Evolutionary conservation across 1,284 basidiomycete genomes (phyloP).

Genomic region (Lignosus rhinocerotis): DNA sequence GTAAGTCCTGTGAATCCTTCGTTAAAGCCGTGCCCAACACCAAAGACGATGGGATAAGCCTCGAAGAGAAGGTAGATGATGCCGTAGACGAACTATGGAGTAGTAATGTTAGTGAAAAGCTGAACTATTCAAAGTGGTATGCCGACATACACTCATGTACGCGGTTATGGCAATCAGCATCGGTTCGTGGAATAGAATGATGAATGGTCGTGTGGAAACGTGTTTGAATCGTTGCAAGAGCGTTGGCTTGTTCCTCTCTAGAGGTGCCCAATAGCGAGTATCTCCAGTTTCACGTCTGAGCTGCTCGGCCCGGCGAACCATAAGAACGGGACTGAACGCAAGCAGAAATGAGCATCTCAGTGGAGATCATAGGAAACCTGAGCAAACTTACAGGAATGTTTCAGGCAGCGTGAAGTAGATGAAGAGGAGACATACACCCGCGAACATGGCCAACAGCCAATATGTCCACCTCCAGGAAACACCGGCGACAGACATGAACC

Average conservation of each 20-base stretch:
- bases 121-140: neutral
- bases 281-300: constrained; percentile 52
- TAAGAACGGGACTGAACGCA: constrained; percentile 43
- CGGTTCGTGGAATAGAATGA: constrained; percentile 44
- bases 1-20: constrained; percentile 42
- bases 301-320: constrained; percentile 36
- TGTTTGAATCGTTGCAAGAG: constrained; percentile 34
- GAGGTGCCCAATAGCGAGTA: constrained; percentile 47
- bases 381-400: constrained; percentile 43
- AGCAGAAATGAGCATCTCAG: neutral
- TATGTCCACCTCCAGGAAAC: constrained; percentile 75
- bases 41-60: constrained; percentile 36
- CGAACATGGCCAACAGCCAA: constrained; percentile 75
- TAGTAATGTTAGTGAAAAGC: neutral
- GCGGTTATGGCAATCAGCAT: constrained; percentile 45
- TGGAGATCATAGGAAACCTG: neutral
- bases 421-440: constrained; percentile 46
- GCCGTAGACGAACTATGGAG: constrained; percentile 41
- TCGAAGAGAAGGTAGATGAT: constrained; percentile 44
- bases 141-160: constrained; percentile 41
- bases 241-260: constrained; percentile 36
- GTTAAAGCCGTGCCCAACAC: constrained; percentile 37
- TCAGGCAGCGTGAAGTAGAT: constrained; percentile 76
- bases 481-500: constrained; percentile 50
- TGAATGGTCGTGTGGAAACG: constrained; percentile 40